Percentiles rank a stretch among this genome's conserved stretches.
phyloP scores from a whole-genome alignment of 768 basidiomycete species.

The Suillus paluster region DNA sequence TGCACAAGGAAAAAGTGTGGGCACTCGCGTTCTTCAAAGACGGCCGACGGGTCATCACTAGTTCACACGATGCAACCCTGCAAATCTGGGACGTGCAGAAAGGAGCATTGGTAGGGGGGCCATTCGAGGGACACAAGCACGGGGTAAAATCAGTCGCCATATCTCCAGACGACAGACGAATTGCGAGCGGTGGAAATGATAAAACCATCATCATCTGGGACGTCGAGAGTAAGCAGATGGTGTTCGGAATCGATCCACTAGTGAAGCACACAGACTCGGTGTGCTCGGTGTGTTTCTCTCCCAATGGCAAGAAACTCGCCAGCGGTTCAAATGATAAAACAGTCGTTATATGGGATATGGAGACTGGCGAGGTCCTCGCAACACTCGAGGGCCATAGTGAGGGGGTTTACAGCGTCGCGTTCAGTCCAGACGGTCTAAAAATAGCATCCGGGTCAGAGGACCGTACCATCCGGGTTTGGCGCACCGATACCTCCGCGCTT shows the following conservation, averaged over 20 bases:
- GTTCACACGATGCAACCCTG: too few relatives aligned
- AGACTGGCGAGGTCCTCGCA: constrained; percentile 18
- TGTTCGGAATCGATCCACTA: constrained; percentile 22
- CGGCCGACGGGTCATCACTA: too few relatives aligned
- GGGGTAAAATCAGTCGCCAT: neutral
- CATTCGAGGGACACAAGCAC: neutral
- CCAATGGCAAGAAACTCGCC: constrained; percentile 24
- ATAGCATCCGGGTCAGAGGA: constrained; percentile 35
- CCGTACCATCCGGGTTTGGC: constrained; percentile 33
- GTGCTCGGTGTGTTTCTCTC: constrained; percentile 32
- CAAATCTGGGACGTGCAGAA: too few relatives aligned
- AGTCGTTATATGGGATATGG: constrained; percentile 33
- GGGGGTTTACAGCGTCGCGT: constrained; percentile 27
- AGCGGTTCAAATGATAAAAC: constrained; percentile 35
- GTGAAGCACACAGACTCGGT: constrained; percentile 26
- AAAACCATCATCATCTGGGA: constrained; percentile 34
- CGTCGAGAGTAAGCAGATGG: constrained; percentile 16
- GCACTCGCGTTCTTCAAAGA: too few relatives aligned
- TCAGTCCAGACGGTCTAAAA: constrained; percentile 31
- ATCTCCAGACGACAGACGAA: constrained; percentile 19
- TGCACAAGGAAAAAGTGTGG: too few relatives aligned
- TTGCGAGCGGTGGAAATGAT: constrained; percentile 32
- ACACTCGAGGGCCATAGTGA: constrained; percentile 21
- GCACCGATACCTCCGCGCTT: constrained; percentile 23
- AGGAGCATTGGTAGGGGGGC: too few relatives aligned